Conservation (phyloP, 148 eudicot genomes). For the Mesembryanthemum crystallinum region DNA sequence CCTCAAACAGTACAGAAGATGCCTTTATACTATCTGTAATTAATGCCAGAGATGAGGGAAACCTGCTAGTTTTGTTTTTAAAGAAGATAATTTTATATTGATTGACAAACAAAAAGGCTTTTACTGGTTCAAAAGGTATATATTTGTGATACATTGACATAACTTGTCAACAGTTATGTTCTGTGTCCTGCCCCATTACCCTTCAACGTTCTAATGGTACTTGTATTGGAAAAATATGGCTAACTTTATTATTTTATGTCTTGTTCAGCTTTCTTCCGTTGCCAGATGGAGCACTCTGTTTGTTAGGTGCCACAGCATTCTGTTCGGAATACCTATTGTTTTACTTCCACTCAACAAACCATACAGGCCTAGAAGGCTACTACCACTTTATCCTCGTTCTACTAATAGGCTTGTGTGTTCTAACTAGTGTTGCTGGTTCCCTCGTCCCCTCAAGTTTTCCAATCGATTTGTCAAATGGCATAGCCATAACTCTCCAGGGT, state of each 20-base stretch:
- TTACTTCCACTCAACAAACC: conserved; percentile 87
- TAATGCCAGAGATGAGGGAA: neutral
- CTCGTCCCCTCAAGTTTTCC: conserved; percentile 77
- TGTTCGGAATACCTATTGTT: conserved; percentile 80
- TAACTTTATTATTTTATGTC: conserved; percentile 7
- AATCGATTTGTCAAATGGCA: conserved; percentile 60
- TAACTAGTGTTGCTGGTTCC: conserved; percentile 55
- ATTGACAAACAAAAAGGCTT: neutral
- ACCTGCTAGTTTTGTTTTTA: neutral
- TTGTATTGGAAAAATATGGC: neutral
- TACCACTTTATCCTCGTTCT: conserved; percentile 84
- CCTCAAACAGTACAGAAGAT: neutral
- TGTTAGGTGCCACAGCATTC: conserved; percentile 78
- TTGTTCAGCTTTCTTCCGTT: conserved; percentile 69
- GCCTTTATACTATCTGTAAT: neutral
- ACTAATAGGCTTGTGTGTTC: conserved; percentile 62
- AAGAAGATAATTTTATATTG: neutral
- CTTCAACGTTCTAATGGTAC: neutral
- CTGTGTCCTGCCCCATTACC: neutral
- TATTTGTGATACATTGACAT: neutral
- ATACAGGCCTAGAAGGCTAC: conserved; percentile 88
- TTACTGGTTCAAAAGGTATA: too few relatives aligned
- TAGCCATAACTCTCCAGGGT: conserved; percentile 81
- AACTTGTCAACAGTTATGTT: neutral
- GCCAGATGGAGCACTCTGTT: conserved; percentile 71